Evolutionary conservation across 805 yeast species (phyloP).

Genomic region (Saturnispora silvae): DNA sequence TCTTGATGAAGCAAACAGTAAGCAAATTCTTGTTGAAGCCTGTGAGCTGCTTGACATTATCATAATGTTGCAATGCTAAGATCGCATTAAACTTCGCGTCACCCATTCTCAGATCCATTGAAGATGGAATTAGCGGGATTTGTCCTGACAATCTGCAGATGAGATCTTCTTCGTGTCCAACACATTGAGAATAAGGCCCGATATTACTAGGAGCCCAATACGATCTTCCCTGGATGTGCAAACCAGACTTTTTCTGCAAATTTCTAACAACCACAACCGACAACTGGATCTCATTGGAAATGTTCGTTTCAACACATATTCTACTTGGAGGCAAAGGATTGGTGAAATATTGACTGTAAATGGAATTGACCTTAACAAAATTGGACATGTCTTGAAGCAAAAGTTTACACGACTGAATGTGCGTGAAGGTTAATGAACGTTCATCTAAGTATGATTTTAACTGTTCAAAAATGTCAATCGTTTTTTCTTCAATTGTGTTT

Average conservation of each 20-base stretch:
- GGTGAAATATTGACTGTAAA: constrained; percentile 48
- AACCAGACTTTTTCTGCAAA: constrained; percentile 41
- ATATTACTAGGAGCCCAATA: constrained; percentile 99
- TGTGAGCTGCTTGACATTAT: constrained; percentile 47
- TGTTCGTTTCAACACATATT: constrained; percentile 60
- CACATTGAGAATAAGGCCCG: constrained; percentile 93
- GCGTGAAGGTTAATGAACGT: constrained; percentile 28
- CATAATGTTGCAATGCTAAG: constrained; percentile 66
- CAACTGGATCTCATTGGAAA: constrained; percentile 40
- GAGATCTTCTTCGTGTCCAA: constrained; percentile 37
- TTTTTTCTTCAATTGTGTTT: constrained; percentile 33
- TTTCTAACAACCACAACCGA: constrained; percentile 45
- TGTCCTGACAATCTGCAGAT: constrained; percentile 75
- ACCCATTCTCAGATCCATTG: constrained; percentile 45
- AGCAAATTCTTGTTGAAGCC: constrained; percentile 34
- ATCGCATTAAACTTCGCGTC: constrained; percentile 28
- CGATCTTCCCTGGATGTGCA: constrained; percentile 87
- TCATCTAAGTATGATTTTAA: constrained; percentile 27
- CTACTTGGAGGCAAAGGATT: constrained; percentile 78
- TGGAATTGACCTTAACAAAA: constrained; percentile 50
- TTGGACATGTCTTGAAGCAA: constrained; percentile 52
- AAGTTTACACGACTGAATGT: constrained; percentile 51
- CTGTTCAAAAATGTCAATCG: constrained; percentile 37
- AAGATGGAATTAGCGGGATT: constrained; percentile 69
- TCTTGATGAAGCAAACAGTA: constrained; percentile 47